Conservation (phyloP, 495 filamentous ascomycete species). For the Penicillium maclennaniae region DNA sequence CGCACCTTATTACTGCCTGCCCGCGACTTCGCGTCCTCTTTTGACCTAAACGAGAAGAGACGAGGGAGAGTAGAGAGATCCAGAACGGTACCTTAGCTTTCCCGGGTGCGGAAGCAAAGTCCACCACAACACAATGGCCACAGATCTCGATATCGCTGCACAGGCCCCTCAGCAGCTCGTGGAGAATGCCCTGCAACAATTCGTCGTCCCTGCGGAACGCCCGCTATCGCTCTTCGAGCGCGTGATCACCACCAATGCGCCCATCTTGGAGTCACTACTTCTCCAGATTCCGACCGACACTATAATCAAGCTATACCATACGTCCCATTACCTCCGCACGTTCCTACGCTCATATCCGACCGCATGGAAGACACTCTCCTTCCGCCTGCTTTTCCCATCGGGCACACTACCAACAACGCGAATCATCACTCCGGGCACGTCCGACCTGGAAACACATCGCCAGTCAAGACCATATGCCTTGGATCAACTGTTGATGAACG, state of each 20-base stretch:
- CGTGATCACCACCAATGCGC: slow-evolving; percentile 51
- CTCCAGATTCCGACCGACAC: slow-evolving; percentile 54
- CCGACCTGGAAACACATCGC: slow-evolving; percentile 37
- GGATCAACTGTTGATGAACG: slow-evolving; percentile 53
- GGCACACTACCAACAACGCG: slow-evolving; percentile 33
- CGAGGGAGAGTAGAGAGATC: not conserved
- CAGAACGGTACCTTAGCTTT: slow-evolving; percentile 1
- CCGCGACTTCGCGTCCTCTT: slow-evolving; percentile 34
- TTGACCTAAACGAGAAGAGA: slow-evolving; percentile 12
- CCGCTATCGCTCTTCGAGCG: slow-evolving; percentile 48
- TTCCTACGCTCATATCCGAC: slow-evolving; percentile 56
- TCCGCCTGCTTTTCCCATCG: slow-evolving; percentile 50
- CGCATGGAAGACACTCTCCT: slow-evolving; percentile 60
- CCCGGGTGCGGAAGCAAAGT: slow-evolving; percentile 10
- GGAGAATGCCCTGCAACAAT: slow-evolving; percentile 27
- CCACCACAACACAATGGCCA: slow-evolving; percentile 16
- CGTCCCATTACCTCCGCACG: slow-evolving; percentile 49
- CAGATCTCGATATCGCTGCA: slow-evolving; percentile 7
- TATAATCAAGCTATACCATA: slow-evolving; percentile 56
- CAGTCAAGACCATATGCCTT: slow-evolving; percentile 54
- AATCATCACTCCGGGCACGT: slow-evolving; percentile 31
- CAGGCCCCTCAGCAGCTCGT: slow-evolving; percentile 21
- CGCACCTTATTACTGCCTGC: slow-evolving; percentile 26
- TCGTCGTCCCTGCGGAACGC: slow-evolving; percentile 26
- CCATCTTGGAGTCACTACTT: slow-evolving; percentile 55